Percentiles rank a stretch among this genome's conserved stretches.
Evolutionary conservation across 73 alveolate species (phyloP).

Genomic region (Paramecium sonneborni): DNA sequence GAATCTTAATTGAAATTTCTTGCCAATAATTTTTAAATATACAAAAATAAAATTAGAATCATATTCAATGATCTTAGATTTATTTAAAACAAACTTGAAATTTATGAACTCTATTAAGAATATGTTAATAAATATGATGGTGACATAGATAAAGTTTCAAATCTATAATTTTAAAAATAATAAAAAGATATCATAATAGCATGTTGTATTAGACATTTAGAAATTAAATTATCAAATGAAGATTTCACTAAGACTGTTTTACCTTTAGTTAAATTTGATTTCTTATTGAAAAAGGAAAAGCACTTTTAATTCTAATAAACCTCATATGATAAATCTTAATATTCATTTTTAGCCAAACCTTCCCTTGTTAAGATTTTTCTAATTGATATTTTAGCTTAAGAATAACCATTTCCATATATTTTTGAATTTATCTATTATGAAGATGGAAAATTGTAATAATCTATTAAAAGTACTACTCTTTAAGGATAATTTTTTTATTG

Average conservation of each 20-base stretch:
- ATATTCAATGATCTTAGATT: neutral
- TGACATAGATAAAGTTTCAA: neutral
- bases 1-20: neutral
- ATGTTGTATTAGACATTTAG: neutral
- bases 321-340: neutral
- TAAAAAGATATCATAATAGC: neutral
- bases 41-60: neutral
- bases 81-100: neutral
- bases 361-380: neutral
- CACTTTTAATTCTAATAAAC: neutral
- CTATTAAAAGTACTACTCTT: neutral
- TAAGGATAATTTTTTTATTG: neutral
- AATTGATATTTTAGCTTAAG: neutral
- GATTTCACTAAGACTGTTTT: neutral
- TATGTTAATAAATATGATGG: neutral
- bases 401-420: neutral
- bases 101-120: neutral
- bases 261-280: neutral
- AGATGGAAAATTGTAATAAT: neutral
- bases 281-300: neutral
- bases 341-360: neutral
- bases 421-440: neutral
- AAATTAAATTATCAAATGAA: neutral
- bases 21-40: neutral
- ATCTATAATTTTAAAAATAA: neutral